Conservation (phyloP, 2,329 filamentous ascomycete species). For the Colletotrichum sp. region DNA sequence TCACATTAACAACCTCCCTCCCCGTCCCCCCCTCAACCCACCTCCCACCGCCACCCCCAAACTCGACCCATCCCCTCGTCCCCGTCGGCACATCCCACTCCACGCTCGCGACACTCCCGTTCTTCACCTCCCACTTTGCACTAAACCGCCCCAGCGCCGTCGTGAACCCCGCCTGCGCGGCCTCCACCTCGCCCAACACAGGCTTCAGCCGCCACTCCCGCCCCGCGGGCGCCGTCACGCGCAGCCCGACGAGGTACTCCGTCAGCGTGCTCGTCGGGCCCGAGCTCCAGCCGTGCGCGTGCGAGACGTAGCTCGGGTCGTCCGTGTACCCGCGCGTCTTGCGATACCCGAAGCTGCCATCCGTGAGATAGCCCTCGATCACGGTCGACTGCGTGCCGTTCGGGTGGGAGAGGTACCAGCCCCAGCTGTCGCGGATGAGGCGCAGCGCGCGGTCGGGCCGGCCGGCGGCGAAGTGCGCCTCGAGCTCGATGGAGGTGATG, state of each 20-base stretch:
- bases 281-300: constrained; percentile 55
- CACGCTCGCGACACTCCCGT: not conserved
- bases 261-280: constrained; percentile 53
- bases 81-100: constrained; percentile 18
- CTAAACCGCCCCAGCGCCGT: constrained; percentile 15
- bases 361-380: constrained; percentile 61
- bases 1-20: too few relatives aligned
- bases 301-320: constrained; percentile 51
- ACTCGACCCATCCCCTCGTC: constrained; percentile 16
- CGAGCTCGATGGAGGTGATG: constrained; percentile 63
- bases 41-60: not conserved
- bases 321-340: constrained; percentile 55
- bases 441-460: constrained; percentile 56
- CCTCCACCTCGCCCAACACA: constrained; percentile 6
- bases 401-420: constrained; percentile 63
- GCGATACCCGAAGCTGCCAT: constrained; percentile 64
- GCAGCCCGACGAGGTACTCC: constrained; percentile 46
- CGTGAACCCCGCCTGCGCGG: constrained; percentile 20
- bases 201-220: constrained; percentile 16
- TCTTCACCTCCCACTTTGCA: constrained; percentile 1
- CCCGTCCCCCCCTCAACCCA: constrained; percentile 15
- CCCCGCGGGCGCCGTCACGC: constrained; percentile 13
- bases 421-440: constrained; percentile 62
- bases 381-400: constrained; percentile 64
- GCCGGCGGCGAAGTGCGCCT: constrained; percentile 56